Base-by-base conservation (phyloP, 345 rosid species). In the Gossypium thurberi region DNA sequence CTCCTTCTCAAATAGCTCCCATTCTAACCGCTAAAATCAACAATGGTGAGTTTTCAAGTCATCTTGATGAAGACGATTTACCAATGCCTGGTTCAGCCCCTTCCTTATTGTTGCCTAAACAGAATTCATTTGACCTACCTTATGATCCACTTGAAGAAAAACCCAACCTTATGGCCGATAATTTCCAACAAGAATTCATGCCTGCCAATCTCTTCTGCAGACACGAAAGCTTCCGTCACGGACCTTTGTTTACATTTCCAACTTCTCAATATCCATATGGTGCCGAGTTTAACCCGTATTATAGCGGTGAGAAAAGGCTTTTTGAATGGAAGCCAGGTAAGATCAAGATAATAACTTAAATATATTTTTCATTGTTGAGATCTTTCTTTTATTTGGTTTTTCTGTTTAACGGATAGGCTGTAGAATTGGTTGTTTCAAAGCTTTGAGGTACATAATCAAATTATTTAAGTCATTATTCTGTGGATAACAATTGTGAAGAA, bases 71-170 rank as follows among this genome's bases (percentile, higher is more conserved):
- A 23, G 80, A 83, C 58, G 86, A 76, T 15, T 59, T 77, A 21
- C 72, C 79, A 56, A 67, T 85, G 55, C 98, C 98, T 18, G 87
- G 93, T 58, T 92, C 99, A 47, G 99, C 99, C 11, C 99, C 99
- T 77, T 90, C 96, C 0, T 58, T 88, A 70, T 23, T 92, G 77
- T 71, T 88, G 71, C 94, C 91, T 21, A 69, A 69, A 26, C 74
- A 86, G 72, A 91, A 91, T 73, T 97, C 98, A 0, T 92, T 92
- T 56, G 98, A 95, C 74, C 86, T 92, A 71, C 98, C 98, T 5
- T 91, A 91, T 8, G 98, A 89, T 12, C 91, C 92, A 14, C 72
- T 28, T 0, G 98, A 94, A 81, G 98, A 94, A 83, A 94, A 85
- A 50, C 98, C 96, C 0, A 77, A 88, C 74, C 82, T 92, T 12